A percentile compares a stretch with the other conserved stretches of the same genome.
phyloP scores from a whole-genome alignment of 306 rosid genomes.

The Spatholobus suberectus region DNA sequence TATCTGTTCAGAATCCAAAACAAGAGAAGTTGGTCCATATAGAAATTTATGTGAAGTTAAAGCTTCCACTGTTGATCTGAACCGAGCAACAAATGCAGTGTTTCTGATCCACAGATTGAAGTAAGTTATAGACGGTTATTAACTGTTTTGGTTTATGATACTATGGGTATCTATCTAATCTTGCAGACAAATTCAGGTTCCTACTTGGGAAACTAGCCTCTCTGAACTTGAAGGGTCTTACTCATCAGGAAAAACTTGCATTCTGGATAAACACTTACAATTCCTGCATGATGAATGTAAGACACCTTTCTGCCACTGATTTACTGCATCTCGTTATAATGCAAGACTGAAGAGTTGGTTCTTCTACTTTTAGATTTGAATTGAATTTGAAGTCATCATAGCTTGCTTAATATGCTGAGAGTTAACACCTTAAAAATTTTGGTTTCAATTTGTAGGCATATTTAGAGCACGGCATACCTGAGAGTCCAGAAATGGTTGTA shows the following conservation, averaged over 20 bases:
- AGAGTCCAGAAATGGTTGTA: slow-evolving; percentile 91
- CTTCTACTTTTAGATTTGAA: slow-evolving; percentile 17
- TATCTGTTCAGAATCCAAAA: slow-evolving; percentile 56
- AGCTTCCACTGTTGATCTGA: slow-evolving; percentile 70
- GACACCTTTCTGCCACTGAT: slow-evolving; percentile 36
- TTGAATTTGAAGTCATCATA: slow-evolving; percentile 1
- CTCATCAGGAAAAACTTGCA: slow-evolving; percentile 94
- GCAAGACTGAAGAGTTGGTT: neutral
- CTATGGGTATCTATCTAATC: slow-evolving; percentile 19
- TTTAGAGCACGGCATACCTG: slow-evolving; percentile 87
- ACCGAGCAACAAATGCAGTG: slow-evolving; percentile 61
- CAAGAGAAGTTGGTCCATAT: slow-evolving; percentile 71
- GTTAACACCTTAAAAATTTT: neutral
- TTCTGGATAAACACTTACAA: slow-evolving; percentile 95
- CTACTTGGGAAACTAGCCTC: slow-evolving; percentile 78
- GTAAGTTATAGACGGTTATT: slow-evolving; percentile 52
- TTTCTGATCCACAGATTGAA: slow-evolving; percentile 75
- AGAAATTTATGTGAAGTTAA: slow-evolving; percentile 66
- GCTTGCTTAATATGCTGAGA: neutral
- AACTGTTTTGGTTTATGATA: slow-evolving; percentile 16
- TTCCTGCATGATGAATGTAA: slow-evolving; percentile 91
- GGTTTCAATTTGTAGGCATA: slow-evolving; percentile 66
- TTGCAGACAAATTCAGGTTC: slow-evolving; percentile 53
- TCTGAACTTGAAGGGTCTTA: slow-evolving; percentile 80
- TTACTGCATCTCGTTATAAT: neutral